These are phyloP conservation scores for Chytriomyces sp. DNA, from an alignment of 192 early-diverging fungal species.

Conservation along the genomic window DNA sequence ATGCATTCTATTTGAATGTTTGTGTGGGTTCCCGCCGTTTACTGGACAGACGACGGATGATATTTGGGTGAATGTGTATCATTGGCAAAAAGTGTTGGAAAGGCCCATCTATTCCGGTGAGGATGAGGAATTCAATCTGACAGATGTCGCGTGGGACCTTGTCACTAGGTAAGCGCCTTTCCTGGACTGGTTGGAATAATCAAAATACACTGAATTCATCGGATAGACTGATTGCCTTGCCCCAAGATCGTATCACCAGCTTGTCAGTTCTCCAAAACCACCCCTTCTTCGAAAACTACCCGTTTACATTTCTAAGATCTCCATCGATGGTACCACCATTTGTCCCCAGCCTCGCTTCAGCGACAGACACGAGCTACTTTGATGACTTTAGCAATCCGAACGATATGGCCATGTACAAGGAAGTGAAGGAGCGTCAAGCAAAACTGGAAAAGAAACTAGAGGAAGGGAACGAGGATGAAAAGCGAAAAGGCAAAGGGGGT, in stretches of 20 bases:
- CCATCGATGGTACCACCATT: slow-evolving; percentile 39
- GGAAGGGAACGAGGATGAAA: slow-evolving; percentile 17
- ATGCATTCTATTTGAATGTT: slow-evolving; percentile 77
- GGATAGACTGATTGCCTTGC: slow-evolving; percentile 30
- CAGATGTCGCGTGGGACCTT: slow-evolving; percentile 76
- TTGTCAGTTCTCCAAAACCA: slow-evolving; percentile 30
- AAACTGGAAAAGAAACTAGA: slow-evolving; percentile 13
- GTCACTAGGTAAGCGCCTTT: slow-evolving; percentile 51
- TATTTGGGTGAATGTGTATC: slow-evolving; percentile 85
- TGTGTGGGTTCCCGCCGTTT: slow-evolving; percentile 76
- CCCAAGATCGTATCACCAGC: slow-evolving; percentile 26
- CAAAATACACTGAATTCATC: not conserved
- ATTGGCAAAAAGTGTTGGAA: slow-evolving; percentile 67
- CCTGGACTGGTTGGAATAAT: too few relatives aligned
- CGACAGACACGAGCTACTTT: slow-evolving; percentile 58
- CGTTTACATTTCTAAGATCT: slow-evolving; percentile 33
- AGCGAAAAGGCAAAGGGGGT: not conserved
- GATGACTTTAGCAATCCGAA: slow-evolving; percentile 55
- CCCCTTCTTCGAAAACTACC: slow-evolving; percentile 44
- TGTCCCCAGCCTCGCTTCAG: slow-evolving; percentile 41
- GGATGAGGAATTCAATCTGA: slow-evolving; percentile 78
- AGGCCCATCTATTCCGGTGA: slow-evolving; percentile 76
- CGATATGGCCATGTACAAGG: slow-evolving; percentile 61
- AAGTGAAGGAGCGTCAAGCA: slow-evolving; percentile 49
- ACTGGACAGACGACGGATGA: slow-evolving; percentile 67